Evolutionary conservation across 305 asterid genomes (phyloP).

Genomic region (Fraxinus dipetala): DNA sequence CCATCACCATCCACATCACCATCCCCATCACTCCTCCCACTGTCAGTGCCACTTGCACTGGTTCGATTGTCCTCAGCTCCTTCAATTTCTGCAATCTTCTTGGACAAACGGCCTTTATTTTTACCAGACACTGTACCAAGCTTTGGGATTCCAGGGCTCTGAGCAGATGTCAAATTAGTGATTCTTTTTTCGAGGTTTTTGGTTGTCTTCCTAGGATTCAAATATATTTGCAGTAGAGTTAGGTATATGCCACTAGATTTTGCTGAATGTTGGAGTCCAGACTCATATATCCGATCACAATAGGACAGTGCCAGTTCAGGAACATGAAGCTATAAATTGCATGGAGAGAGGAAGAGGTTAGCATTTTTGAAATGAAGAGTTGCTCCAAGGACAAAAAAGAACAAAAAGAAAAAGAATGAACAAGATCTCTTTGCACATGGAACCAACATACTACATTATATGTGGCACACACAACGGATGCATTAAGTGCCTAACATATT

Average conservation of each 20-base stretch:
- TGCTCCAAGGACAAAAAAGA: slow-evolving; percentile 2
- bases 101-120: slow-evolving; percentile 49
- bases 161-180: slow-evolving; percentile 51
- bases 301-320: slow-evolving; percentile 89
- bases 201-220: slow-evolving; percentile 80
- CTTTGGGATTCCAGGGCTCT: slow-evolving; percentile 50
- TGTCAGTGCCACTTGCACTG: slow-evolving; percentile 82
- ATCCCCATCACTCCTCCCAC: slow-evolving; percentile 82
- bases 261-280: slow-evolving; percentile 62
- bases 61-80: slow-evolving; percentile 72
- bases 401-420: neutral
- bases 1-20: slow-evolving; percentile 45
- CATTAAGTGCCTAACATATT: slow-evolving; percentile 3
- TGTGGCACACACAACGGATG: neutral
- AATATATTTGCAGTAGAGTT: slow-evolving; percentile 83
- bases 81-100: slow-evolving; percentile 85
- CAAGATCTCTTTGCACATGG: neutral
- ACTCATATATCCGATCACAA: slow-evolving; percentile 84
- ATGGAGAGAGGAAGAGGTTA: slow-evolving; percentile 19
- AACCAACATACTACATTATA: neutral
- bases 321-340: slow-evolving; percentile 65
- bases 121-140: slow-evolving; percentile 48
- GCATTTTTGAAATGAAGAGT: slow-evolving; percentile 16
- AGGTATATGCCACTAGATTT: slow-evolving; percentile 78
- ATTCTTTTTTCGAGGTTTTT: slow-evolving; percentile 73